Conservation (phyloP, 2,329 filamentous ascomycete species). For the Pleurostoma richardsiae region DNA sequence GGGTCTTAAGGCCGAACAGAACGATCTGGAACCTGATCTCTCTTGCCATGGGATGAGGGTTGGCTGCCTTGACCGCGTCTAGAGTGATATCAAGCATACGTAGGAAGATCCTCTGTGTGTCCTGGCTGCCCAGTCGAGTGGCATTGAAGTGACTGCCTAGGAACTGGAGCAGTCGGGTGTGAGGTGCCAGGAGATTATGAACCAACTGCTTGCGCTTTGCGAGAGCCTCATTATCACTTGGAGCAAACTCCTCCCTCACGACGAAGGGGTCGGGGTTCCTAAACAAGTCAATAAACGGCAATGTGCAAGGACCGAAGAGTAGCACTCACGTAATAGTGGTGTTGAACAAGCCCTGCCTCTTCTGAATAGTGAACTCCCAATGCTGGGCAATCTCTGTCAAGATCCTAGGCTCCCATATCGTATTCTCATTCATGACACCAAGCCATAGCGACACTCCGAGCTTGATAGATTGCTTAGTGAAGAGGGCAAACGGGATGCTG, state of each 20-base stretch:
- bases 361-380: slow-evolving; percentile 81
- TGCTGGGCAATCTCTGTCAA: slow-evolving; percentile 82
- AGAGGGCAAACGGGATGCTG: slow-evolving; percentile 85
- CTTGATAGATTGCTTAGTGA: slow-evolving; percentile 93
- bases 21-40: slow-evolving; percentile 90
- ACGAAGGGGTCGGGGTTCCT: slow-evolving; percentile 84
- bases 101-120: slow-evolving; percentile 76
- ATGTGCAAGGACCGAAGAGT: not conserved
- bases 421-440: slow-evolving; percentile 94
- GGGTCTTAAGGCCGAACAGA: slow-evolving; percentile 72
- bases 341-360: slow-evolving; percentile 77
- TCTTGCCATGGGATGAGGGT: slow-evolving; percentile 78
- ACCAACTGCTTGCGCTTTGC: slow-evolving; percentile 71
- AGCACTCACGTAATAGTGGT: slow-evolving; percentile 53
- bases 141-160: slow-evolving; percentile 94
- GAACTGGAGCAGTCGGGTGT: slow-evolving; percentile 81
- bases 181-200: slow-evolving; percentile 80
- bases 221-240: slow-evolving; percentile 74
- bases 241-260: slow-evolving; percentile 85
- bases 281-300: not conserved
- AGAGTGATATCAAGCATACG: slow-evolving; percentile 77
- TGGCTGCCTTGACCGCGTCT: slow-evolving; percentile 64
- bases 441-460: slow-evolving; percentile 94
- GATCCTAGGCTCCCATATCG: slow-evolving; percentile 78
- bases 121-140: slow-evolving; percentile 75